A percentile compares a stretch with the other conserved stretches of the same genome.
These are phyloP conservation scores for Backusella macrospora DNA, from an alignment of 192 early-diverging fungal genomes.

Conservation along the genomic window DNA sequence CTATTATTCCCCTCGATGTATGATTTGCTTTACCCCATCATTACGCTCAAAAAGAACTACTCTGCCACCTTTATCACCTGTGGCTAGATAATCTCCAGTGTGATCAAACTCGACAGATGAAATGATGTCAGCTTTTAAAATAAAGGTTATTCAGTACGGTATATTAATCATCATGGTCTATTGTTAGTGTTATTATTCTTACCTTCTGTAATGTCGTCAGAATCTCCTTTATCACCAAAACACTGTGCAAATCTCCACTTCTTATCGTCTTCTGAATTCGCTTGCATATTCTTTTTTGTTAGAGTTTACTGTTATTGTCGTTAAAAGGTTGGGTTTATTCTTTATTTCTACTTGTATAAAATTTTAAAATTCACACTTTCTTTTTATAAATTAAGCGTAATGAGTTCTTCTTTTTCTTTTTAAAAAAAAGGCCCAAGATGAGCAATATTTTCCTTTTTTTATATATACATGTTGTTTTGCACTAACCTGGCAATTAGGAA, in stretches of 20 bases:
- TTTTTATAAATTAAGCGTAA: no score
- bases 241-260: slow-evolving; percentile 97
- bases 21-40: slow-evolving; percentile 75
- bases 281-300: slow-evolving; percentile 1
- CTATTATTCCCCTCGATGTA: neutral
- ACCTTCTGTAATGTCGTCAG: slow-evolving; percentile 99
- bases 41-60: slow-evolving; percentile 99
- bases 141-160: neutral
- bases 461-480: neutral
- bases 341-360: no score
- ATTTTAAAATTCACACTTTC: no score
- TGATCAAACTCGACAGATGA: slow-evolving; percentile 98
- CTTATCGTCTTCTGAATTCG: slow-evolving; percentile 28
- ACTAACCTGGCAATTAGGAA: slow-evolving; percentile 7
- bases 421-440: no score
- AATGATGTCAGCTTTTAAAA: slow-evolving; percentile 89
- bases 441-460: neutral
- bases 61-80: slow-evolving; percentile 96
- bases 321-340: neutral
- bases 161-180: neutral
- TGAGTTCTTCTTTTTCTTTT: no score
- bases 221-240: slow-evolving; percentile 98
- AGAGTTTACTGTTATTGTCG: neutral
- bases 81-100: slow-evolving; percentile 95
- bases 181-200: slow-evolving; percentile 23